Conservation (phyloP, 2,329 filamentous ascomycete genomes). For the Neonectria punicea region DNA sequence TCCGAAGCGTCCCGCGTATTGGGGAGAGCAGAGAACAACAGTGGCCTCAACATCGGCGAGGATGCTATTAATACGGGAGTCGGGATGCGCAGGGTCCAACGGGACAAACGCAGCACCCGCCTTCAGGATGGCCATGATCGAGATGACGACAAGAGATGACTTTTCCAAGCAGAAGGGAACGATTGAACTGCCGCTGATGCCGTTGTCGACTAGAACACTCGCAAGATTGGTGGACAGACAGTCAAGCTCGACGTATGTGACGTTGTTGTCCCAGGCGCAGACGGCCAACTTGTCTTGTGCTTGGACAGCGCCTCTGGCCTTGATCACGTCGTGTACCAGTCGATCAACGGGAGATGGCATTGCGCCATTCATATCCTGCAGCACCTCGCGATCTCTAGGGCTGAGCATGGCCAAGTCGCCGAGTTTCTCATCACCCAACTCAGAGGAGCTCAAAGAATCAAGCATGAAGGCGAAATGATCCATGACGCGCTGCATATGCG, state of each 20-base stretch:
- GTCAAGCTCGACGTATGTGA: constrained; percentile 53
- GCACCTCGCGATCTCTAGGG: not conserved
- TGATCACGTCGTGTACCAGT: constrained; percentile 23
- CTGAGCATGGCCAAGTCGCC: constrained; percentile 11
- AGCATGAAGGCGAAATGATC: constrained; percentile 32
- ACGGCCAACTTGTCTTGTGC: constrained; percentile 33
- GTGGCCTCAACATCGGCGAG: constrained; percentile 12
- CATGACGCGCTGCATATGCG: constrained; percentile 32
- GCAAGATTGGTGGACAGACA: not conserved
- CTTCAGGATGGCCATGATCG: constrained; percentile 41
- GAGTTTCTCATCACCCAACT: not conserved
- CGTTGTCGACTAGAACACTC: not conserved
- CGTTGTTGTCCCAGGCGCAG: constrained; percentile 54
- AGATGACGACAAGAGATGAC: constrained; percentile 38
- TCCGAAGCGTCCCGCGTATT: constrained; percentile 16
- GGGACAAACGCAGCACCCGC: constrained; percentile 39
- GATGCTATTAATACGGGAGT: constrained; percentile 18
- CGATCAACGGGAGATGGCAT: not conserved
- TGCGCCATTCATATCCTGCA: constrained; percentile 10
- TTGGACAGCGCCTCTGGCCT: not conserved
- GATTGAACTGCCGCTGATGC: not conserved
- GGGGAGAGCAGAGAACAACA: constrained; percentile 20
- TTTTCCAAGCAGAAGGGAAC: constrained; percentile 41
- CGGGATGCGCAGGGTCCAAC: constrained; percentile 36
- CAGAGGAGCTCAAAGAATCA: not conserved